A percentile compares a stretch with the other conserved stretches of the same genome.
These are phyloP conservation scores for Sporothrix globosa DNA, from an alignment of 2,329 filamentous ascomycete species.

Conservation along the genomic window DNA sequence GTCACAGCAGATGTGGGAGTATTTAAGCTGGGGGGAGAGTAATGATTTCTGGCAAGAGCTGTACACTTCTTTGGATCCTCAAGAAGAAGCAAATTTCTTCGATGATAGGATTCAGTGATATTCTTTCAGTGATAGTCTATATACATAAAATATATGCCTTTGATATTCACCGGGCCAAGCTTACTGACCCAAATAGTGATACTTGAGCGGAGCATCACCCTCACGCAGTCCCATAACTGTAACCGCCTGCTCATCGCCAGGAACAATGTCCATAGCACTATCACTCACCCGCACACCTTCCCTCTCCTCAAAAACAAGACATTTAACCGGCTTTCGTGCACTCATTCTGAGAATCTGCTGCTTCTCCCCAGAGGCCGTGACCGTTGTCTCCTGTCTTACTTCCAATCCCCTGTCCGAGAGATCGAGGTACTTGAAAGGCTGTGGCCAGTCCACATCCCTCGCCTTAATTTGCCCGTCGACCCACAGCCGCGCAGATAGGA, in stretches of 20 bases:
- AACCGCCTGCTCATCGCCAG: conserved; percentile 53
- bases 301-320: conserved; percentile 61
- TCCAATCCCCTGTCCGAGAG: conserved; percentile 56
- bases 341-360: conserved; percentile 51
- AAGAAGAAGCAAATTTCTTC: conserved; percentile 1
- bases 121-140: no score
- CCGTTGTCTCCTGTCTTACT: conserved; percentile 50
- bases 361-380: conserved; percentile 40
- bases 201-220: conserved; percentile 20
- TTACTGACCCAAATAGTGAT: conserved; percentile 17
- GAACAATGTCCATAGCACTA: conserved; percentile 69
- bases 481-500: conserved; percentile 50
- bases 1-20: conserved; percentile 22
- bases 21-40: conserved; percentile 18
- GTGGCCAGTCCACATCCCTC: conserved; percentile 71
- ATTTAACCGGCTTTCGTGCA: conserved; percentile 68
- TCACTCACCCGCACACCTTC: conserved; percentile 60
- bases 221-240: neutral
- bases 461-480: conserved; percentile 63
- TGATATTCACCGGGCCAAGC: neutral
- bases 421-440: conserved; percentile 70
- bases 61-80: conserved; percentile 1
- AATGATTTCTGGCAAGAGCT: conserved; percentile 18
- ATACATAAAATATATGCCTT: conserved; percentile 10
- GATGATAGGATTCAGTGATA: conserved; percentile 1